Evolutionary conservation across 257 asterid genomes (phyloP).

Genomic region (Nicotiana undulata): DNA sequence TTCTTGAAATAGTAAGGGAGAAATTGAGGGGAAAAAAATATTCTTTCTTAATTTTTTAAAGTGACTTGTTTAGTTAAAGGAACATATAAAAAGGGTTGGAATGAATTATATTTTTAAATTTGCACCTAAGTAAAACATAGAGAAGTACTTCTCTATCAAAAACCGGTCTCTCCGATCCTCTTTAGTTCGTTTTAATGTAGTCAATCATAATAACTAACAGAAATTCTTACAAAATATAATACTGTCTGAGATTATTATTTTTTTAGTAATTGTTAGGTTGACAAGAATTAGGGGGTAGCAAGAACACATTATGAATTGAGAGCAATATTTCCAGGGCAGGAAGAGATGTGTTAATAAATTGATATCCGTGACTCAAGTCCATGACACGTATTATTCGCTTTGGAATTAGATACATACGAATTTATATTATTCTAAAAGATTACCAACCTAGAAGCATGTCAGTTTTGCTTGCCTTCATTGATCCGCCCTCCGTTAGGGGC

Average conservation of each 20-base stretch:
- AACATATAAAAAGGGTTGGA: too few relatives aligned
- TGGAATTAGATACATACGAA: too few relatives aligned
- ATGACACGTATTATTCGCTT: too few relatives aligned
- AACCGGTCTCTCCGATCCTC: too few relatives aligned
- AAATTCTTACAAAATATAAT: too few relatives aligned
- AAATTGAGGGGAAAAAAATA: too few relatives aligned
- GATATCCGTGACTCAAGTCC: too few relatives aligned
- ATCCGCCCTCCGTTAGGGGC: too few relatives aligned
- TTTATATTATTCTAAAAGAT: too few relatives aligned
- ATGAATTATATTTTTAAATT: not conserved
- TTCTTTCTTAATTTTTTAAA: not conserved
- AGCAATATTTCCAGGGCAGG: not conserved
- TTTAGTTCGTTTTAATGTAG: not conserved
- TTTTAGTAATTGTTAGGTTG: not conserved
- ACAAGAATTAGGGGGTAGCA: not conserved
- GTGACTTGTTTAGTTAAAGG: not conserved
- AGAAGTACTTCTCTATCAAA: not conserved
- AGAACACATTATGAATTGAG: not conserved
- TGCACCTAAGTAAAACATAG: not conserved
- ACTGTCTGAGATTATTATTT: not conserved
- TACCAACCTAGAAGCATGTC: too few relatives aligned
- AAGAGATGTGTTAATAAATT: too few relatives aligned
- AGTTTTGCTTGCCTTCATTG: too few relatives aligned
- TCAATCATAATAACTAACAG: not conserved
- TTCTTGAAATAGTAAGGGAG: not conserved